A percentile compares a stretch with the other conserved stretches of the same genome.
These are phyloP conservation scores for Penicillium sp. DNA, from an alignment of 2,329 filamentous ascomycete species.

Conservation along the genomic window DNA sequence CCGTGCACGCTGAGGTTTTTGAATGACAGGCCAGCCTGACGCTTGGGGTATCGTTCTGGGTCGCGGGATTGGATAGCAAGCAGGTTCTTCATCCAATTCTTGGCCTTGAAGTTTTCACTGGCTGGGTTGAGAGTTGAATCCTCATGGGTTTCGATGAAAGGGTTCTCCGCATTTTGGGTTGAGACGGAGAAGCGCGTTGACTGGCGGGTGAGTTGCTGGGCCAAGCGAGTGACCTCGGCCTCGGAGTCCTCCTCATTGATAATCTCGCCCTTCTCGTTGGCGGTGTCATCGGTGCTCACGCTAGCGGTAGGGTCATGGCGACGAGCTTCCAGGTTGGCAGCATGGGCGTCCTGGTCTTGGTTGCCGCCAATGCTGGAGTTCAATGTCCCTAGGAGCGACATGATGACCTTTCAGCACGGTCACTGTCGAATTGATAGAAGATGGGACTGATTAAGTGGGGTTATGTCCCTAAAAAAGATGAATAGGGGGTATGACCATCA, in stretches of 20 bases:
- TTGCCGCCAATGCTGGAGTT: slow-evolving; percentile 29
- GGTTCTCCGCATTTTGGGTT: slow-evolving; percentile 31
- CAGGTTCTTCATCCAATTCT: slow-evolving; percentile 50
- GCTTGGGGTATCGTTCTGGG: slow-evolving; percentile 53
- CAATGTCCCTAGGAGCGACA: slow-evolving; percentile 38
- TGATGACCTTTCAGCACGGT: slow-evolving; percentile 20
- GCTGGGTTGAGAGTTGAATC: slow-evolving; percentile 47
- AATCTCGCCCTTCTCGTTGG: slow-evolving; percentile 25
- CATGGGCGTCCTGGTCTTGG: background rate
- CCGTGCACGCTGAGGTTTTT: slow-evolving; percentile 68
- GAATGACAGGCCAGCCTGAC: slow-evolving; percentile 65
- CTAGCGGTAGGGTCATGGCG: slow-evolving; percentile 24
- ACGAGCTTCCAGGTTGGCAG: slow-evolving; percentile 11
- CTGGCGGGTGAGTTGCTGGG: slow-evolving; percentile 37
- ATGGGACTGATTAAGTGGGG: background rate
- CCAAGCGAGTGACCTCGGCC: slow-evolving; percentile 35
- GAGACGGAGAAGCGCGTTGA: slow-evolving; percentile 33
- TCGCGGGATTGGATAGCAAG: slow-evolving; percentile 50
- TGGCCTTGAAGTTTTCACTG: slow-evolving; percentile 46
- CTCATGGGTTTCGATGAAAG: slow-evolving; percentile 36
- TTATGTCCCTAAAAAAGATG: background rate
- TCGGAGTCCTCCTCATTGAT: slow-evolving; percentile 30
- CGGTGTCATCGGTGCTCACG: slow-evolving; percentile 30
- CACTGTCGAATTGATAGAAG: background rate
- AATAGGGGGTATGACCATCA: background rate